Conservation (phyloP, 768 basidiomycete genomes). For the Phlebiopsis flavidoalba region DNA sequence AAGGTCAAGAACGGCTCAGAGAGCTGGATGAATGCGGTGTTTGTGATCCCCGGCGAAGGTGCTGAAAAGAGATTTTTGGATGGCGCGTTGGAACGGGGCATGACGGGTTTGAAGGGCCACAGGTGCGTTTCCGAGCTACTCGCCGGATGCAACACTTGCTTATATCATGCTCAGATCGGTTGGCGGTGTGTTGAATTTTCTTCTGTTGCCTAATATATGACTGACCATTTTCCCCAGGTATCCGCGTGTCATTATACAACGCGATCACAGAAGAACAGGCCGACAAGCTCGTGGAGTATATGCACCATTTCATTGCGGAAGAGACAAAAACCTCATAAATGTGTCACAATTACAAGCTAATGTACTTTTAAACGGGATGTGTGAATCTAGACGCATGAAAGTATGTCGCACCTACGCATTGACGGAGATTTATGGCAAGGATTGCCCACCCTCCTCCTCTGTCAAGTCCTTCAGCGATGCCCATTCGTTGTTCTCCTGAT, state of each 20-base stretch:
- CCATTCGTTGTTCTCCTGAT: too few relatives aligned
- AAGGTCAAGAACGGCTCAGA: conserved; percentile 73
- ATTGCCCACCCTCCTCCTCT: too few relatives aligned
- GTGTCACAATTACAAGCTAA: background rate
- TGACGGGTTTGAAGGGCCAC: conserved; percentile 91
- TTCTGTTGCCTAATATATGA: background rate
- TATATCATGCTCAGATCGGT: conserved; percentile 27
- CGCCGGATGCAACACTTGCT: background rate
- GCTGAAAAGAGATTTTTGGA: conserved; percentile 70
- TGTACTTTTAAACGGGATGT: background rate
- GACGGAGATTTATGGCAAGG: too few relatives aligned
- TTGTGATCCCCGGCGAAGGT: conserved; percentile 70
- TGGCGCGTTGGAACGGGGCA: conserved; percentile 72
- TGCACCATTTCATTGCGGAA: conserved; percentile 21
- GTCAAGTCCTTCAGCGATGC: too few relatives aligned
- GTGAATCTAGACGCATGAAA: too few relatives aligned
- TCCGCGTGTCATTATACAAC: conserved; percentile 55
- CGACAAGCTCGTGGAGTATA: conserved; percentile 27
- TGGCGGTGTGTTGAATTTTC: conserved; percentile 27
- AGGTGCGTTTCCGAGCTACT: conserved; percentile 45
- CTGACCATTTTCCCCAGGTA: conserved; percentile 29
- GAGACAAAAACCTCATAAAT: conserved; percentile 4
- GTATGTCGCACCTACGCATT: too few relatives aligned
- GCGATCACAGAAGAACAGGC: conserved; percentile 49
- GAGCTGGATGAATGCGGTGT: conserved; percentile 97